Base-by-base conservation (phyloP, 441 rosid species). In the Bocquillonia castaneifolia region DNA sequence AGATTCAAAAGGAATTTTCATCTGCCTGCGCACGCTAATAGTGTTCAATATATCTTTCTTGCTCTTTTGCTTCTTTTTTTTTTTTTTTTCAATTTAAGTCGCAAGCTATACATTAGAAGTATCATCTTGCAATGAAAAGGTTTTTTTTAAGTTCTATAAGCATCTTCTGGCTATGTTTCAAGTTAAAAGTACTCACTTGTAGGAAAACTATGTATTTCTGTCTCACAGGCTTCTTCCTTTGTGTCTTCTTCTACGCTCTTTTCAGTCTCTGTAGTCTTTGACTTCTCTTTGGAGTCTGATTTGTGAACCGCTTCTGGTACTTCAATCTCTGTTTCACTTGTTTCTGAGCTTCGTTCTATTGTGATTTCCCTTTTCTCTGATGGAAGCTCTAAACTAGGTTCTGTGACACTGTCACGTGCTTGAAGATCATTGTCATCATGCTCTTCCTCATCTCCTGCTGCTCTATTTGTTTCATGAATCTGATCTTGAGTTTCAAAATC, bases 401-500 rank as follows among this genome's bases (percentile, higher is more conserved):
- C 26, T 26, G 70, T 50, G 63, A 47, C 50, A 59, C 59, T 71
- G 53, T 67, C 71, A 55, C 56, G 31, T 51, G 66, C 70, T 50
- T 69, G 69, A 64, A 72, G 61, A 32, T 63, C 44, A 65, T 72
- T 69, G 69, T 63, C 74, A 45, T 51, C 53, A 34, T 64, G 26
- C 66, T 72, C 59, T 59, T 69, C 77, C 72, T 59, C 67, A 22
- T 67, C 67, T 28, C 2, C 37, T 8, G 66, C 63, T 20, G 63
- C 59, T 63, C 26, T 67, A 17, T 57, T 44, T 60, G 37, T 76
- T 74, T 78, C 78, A 66, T 75, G 50, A 66, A 50, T 50, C 51
- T 44, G 69, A 45, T 77, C 78, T 69, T 71, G 66, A 32, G 74
- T 37, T 78, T 78, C 66, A 44, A 42, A 29, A 12, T 72, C 56